A percentile compares a stretch with the other conserved stretches of the same genome.
phyloP scores from a whole-genome alignment of 139 green algal species.

The Eudorina sp. region DNA sequence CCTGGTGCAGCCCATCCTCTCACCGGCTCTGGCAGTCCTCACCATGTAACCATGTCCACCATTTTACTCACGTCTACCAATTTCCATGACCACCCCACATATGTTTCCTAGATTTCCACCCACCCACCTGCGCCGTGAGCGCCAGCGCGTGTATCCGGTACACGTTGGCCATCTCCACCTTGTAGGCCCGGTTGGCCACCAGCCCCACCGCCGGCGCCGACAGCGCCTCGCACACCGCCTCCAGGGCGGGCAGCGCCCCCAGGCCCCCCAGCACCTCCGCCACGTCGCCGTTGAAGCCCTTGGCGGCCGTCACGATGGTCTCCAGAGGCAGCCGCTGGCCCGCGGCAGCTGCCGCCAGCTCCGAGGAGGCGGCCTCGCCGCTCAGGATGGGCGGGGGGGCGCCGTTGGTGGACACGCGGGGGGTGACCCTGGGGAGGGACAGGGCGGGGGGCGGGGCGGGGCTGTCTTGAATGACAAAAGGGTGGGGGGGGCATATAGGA shows the following conservation, averaged over 20 bases:
- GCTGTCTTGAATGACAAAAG: not conserved
- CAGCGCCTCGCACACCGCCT: conserved; percentile 44
- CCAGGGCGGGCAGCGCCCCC: conserved; percentile 35
- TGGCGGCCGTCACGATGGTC: conserved; percentile 36
- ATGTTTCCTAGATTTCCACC: too few relatives aligned
- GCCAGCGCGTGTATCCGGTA: conserved; percentile 46
- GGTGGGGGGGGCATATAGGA: not conserved
- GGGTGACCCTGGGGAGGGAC: not conserved
- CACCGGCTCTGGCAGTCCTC: too few relatives aligned
- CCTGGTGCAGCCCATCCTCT: too few relatives aligned
- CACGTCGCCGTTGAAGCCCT: conserved; percentile 43
- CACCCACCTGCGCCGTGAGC: conserved; percentile 30
- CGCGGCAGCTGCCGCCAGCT: conserved; percentile 20
- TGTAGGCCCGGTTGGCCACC: conserved; percentile 31
- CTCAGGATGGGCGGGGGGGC: conserved; percentile 15
- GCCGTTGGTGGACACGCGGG: not conserved
- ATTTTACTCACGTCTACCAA: too few relatives aligned
- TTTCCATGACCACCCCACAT: too few relatives aligned
- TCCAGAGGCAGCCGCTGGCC: conserved; percentile 37
- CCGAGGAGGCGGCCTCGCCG: not conserved
- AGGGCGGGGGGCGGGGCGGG: not conserved
- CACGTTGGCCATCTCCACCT: conserved; percentile 52
- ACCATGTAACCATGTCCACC: too few relatives aligned
- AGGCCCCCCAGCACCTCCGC: conserved; percentile 42
- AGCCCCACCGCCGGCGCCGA: conserved; percentile 24